phyloP scores from a whole-genome alignment of 2,329 filamentous ascomycete species.

The Aureobasidium uvarum region DNA sequence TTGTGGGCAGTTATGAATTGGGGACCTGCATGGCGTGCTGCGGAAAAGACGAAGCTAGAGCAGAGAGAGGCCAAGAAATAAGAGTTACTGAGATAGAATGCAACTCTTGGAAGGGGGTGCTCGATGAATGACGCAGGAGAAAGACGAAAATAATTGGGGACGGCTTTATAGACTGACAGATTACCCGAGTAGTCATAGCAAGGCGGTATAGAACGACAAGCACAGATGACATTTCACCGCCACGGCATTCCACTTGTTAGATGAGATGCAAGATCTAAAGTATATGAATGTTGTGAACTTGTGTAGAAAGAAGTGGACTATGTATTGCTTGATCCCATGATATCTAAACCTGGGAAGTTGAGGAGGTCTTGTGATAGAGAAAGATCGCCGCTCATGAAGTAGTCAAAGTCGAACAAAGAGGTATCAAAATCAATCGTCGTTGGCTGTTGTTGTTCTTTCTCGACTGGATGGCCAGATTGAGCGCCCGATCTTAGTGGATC shows the following conservation, averaged over 20 bases:
- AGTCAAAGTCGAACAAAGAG: conserved; percentile 9
- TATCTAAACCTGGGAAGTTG: not conserved
- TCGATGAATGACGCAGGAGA: too few relatives aligned
- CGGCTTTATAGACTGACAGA: too few relatives aligned
- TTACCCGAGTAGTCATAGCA: too few relatives aligned
- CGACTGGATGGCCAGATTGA: not conserved
- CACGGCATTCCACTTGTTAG: too few relatives aligned
- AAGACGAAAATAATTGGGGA: too few relatives aligned
- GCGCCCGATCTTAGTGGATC: not conserved
- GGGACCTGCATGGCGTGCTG: conserved; percentile 47
- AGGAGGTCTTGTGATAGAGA: not conserved
- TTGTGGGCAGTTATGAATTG: conserved; percentile 42
- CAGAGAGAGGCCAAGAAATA: conserved; percentile 30
- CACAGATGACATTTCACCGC: too few relatives aligned
- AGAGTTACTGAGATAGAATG: not conserved
- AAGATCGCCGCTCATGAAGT: conserved; percentile 10
- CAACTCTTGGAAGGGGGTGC: too few relatives aligned
- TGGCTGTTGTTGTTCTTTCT: not conserved
- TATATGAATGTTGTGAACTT: too few relatives aligned
- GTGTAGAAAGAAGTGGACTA: too few relatives aligned
- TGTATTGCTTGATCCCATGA: not conserved
- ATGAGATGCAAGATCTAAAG: too few relatives aligned
- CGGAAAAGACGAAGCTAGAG: conserved; percentile 33
- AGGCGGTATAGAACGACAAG: too few relatives aligned
- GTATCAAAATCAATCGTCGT: not conserved